Conservation (phyloP, 2,329 filamentous ascomycete species). For the Paecilomyces variotii region DNA sequence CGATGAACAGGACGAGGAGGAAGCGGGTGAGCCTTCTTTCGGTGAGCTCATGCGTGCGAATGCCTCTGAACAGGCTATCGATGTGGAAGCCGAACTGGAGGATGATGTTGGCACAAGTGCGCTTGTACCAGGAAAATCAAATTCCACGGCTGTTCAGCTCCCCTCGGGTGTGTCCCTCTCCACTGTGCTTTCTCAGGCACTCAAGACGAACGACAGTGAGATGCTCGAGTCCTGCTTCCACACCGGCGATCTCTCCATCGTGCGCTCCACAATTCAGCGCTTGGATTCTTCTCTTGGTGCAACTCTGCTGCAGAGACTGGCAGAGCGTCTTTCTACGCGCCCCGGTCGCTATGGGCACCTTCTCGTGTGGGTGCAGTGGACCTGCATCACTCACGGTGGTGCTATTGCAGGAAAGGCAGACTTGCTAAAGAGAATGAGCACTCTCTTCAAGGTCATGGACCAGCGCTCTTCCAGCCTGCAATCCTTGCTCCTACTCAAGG, state of each 20-base stretch:
- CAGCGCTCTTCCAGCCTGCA: constrained; percentile 76
- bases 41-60: constrained; percentile 71
- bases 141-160: constrained; percentile 44
- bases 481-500: constrained; percentile 79
- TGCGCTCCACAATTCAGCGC: constrained; percentile 82
- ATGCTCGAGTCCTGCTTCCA: constrained; percentile 90
- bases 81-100: constrained; percentile 54
- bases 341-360: constrained; percentile 84
- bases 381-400: constrained; percentile 82
- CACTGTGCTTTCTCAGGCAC: constrained; percentile 86
- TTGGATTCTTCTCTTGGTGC: constrained; percentile 79
- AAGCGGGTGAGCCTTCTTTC: constrained; percentile 60
- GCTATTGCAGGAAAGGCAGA: constrained; percentile 82
- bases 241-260: constrained; percentile 64
- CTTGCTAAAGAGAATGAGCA: constrained; percentile 66
- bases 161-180: constrained; percentile 74
- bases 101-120: constrained; percentile 34
- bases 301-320: constrained; percentile 70
- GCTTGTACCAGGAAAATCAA: constrained; percentile 38
- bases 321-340: constrained; percentile 75
- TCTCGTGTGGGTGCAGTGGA: constrained; percentile 95
- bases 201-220: constrained; percentile 82
- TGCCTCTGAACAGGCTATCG: constrained; percentile 60
- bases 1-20: constrained; percentile 30
- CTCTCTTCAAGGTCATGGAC: constrained; percentile 77